These are phyloP conservation scores for Quaeritorhiza haematococci DNA, from an alignment of 371 early-diverging fungal genomes.

Conservation along the genomic window DNA sequence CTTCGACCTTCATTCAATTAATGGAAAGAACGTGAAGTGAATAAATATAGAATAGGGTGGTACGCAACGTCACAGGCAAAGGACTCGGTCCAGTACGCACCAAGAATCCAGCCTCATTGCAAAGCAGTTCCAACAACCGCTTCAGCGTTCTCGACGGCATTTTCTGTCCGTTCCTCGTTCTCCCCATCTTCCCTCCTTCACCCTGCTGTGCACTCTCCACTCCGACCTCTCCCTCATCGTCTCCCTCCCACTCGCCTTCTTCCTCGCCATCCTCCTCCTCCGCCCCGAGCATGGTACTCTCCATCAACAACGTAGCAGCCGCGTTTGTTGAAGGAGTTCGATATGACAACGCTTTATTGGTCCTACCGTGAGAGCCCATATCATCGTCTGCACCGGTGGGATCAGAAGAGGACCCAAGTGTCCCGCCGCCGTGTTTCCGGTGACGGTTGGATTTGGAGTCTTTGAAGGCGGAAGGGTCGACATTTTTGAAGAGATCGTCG, in stretches of 20 bases:
- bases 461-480: conserved; percentile 26
- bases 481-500: conserved; percentile 30
- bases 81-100: conserved; percentile 7
- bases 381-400: background rate
- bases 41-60: conserved; percentile 3
- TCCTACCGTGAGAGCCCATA: background rate
- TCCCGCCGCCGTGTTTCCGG: background rate
- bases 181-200: background rate
- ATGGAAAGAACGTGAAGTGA: background rate
- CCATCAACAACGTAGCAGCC: too few relatives aligned
- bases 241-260: background rate
- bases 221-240: conserved; percentile 5
- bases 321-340: background rate
- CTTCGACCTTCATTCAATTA: too few relatives aligned
- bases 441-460: background rate
- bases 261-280: background rate
- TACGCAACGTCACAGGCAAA: background rate
- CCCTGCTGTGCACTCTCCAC: conserved; percentile 1
- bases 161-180: conserved; percentile 1
- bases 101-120: conserved; percentile 45
- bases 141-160: conserved; percentile 33
- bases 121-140: conserved; percentile 39
- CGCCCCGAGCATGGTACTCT: too few relatives aligned
- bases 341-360: background rate
- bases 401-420: background rate